Evolutionary conservation across 139 green algal genomes (phyloP), one percentile per base, ranked within the genome.

Genomic region (Picochlorum sp.): DNA sequence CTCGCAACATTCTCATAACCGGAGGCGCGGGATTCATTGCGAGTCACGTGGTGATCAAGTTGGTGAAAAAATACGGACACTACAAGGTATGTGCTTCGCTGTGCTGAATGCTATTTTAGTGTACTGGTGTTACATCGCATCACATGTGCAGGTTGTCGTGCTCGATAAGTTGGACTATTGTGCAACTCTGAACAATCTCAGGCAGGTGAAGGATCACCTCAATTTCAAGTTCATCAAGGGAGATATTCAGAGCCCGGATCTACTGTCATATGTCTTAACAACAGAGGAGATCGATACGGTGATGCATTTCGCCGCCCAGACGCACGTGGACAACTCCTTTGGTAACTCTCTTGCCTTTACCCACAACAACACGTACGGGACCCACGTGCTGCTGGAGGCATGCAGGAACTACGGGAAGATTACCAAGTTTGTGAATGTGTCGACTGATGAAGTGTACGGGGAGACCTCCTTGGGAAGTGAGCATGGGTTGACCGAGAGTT

Each of bases 271-370:
- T 58, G 62, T 99, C 6, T 71, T 98, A 20, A 47, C 77, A 13
- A 78, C 75, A 1, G 84, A 98, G 65, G 20, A 89, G 6, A 88
- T 99, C 18, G 94, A 99, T 81, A 97, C 92, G 9, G 80, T 98
- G 24, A 92, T 98, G 88, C 92, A 98, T 82, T 98, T 98, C 72
- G 92, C 92, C 1, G 92, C 92, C 3, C 83, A 97, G 85, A 97
- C 92, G 2, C 94, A 99, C 74, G 94, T 98, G 3, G 94, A 98
- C 82, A 95, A 96, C 76, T 95, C 82, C 3, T 98, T 99, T 69
- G 91, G 92, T 21, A 99, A 99, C 79, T 88, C 74, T 9, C 77
- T 96, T 49, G 78, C 84, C 14, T 95, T 96, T 72, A 95, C 90
- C 26, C 87, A 91, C 73, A 98, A 98, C 85, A 99, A 99, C 81